These are phyloP conservation scores for Pythium phragmitis DNA, from an alignment of 352 stramenopile genomes.

Conservation along the genomic window DNA sequence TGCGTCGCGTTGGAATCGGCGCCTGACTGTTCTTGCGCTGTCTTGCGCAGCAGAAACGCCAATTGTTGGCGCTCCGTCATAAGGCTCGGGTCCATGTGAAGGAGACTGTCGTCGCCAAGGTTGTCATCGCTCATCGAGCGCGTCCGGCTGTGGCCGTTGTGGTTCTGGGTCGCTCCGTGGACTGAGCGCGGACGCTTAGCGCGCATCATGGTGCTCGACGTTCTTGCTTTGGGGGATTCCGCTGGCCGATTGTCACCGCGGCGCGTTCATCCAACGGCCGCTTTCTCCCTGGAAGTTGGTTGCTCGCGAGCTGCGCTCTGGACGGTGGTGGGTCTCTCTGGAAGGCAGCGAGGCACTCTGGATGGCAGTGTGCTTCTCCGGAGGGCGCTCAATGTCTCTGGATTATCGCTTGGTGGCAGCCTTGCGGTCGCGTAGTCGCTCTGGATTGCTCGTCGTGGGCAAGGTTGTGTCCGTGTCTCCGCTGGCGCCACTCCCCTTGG, in stretches of 20 bases:
- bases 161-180: constrained; percentile 10
- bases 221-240: background rate
- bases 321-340: background rate
- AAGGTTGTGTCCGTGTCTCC: constrained; percentile 8
- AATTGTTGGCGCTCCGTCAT: constrained; percentile 85
- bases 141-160: constrained; percentile 11
- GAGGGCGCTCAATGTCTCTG: background rate
- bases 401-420: background rate
- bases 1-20: constrained; percentile 24
- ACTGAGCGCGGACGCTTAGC: constrained; percentile 24
- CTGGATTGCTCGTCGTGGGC: constrained; percentile 7
- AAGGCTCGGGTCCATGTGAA: constrained; percentile 52
- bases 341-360: background rate
- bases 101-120: constrained; percentile 26
- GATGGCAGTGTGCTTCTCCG: background rate
- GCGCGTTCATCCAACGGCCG: constrained; percentile 18
- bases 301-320: too few species aligned
- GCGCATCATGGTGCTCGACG: constrained; percentile 23
- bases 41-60: constrained; percentile 70
- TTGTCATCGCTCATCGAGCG: constrained; percentile 32
- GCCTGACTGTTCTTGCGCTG: constrained; percentile 52
- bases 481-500: constrained; percentile 10
- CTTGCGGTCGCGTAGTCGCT: constrained; percentile 16
- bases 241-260: constrained; percentile 12
- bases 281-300: background rate